Conservation (phyloP, 192 early-diverging fungal genomes). For the Funneliformis geosporum region DNA sequence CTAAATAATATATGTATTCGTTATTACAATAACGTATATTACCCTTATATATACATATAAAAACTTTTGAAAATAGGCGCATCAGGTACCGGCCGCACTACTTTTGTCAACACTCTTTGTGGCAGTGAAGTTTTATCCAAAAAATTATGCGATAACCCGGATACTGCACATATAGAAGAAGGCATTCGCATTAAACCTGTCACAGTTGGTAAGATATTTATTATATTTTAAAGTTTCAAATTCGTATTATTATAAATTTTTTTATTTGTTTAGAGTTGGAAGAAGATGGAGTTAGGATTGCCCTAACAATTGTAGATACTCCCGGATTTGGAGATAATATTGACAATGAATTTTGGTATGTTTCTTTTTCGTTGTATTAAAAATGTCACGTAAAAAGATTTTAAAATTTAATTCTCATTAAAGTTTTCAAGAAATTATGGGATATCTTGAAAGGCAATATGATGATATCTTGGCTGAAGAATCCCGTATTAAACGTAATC, state of each 20-base stretch:
- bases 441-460: constrained; percentile 92
- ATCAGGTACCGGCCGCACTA: constrained; percentile 96
- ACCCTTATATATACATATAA: not conserved
- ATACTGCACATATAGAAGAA: constrained; percentile 79
- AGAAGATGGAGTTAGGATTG: constrained; percentile 96
- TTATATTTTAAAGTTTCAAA: not conserved
- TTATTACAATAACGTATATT: too few relatives aligned
- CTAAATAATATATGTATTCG: too few relatives aligned
- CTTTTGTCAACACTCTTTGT: constrained; percentile 98
- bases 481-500: constrained; percentile 79
- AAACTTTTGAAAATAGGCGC: constrained; percentile 56
- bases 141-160: constrained; percentile 62
- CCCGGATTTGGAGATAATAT: constrained; percentile 98
- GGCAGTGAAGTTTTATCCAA: constrained; percentile 74
- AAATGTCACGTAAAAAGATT: not conserved
- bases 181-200: constrained; percentile 86
- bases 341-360: constrained; percentile 89
- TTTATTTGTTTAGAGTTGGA: constrained; percentile 71
- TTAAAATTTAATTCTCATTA: not conserved
- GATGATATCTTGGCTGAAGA: constrained; percentile 93
- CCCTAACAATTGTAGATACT: constrained; percentile 97
- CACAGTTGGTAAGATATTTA: constrained; percentile 66
- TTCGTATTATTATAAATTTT: not conserved
- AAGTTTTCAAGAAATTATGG: constrained; percentile 90
- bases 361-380: constrained; percentile 1